Percentiles rank a stretch among this genome's conserved stretches.
phyloP scores from a whole-genome alignment of 2,329 filamentous ascomycete species.

The Alternaria ethzedia region DNA sequence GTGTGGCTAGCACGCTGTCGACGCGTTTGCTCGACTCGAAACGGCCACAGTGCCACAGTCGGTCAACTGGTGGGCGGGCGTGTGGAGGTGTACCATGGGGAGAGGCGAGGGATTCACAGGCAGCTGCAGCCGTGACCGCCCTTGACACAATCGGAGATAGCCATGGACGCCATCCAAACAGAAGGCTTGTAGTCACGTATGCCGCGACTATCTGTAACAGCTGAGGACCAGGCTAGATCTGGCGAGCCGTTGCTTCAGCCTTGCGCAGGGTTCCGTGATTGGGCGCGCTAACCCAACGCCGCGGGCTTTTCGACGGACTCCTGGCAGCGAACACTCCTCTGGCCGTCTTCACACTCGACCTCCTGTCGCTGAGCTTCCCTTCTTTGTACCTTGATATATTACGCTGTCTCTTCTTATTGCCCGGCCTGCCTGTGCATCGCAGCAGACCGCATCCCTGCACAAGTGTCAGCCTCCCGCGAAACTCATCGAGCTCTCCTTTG shows the following conservation, averaged over 20 bases:
- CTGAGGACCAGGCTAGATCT: slow-evolving; percentile 14
- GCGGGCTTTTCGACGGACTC: slow-evolving; percentile 14
- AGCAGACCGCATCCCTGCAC: slow-evolving; percentile 19
- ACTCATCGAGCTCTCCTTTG: slow-evolving; percentile 34
- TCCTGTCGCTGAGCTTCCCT: slow-evolving; percentile 20
- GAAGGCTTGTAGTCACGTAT: background rate
- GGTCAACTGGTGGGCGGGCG: background rate
- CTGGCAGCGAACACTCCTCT: slow-evolving; percentile 15
- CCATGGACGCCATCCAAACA: background rate
- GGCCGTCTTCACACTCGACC: slow-evolving; percentile 6
- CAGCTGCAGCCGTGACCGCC: background rate
- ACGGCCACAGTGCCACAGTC: slow-evolving; percentile 15
- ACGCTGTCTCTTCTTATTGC: slow-evolving; percentile 26
- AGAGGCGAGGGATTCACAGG: background rate
- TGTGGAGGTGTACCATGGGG: slow-evolving; percentile 2
- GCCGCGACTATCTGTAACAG: slow-evolving; percentile 8
- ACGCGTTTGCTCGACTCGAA: slow-evolving; percentile 13
- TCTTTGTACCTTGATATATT: slow-evolving; percentile 32
- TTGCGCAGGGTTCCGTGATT: slow-evolving; percentile 25
- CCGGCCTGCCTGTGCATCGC: slow-evolving; percentile 16
- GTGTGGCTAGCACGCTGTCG: background rate
- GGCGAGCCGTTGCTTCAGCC: slow-evolving; percentile 25
- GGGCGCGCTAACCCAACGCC: slow-evolving; percentile 17
- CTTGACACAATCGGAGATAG: background rate
- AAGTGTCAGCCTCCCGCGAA: slow-evolving; percentile 17